Percentiles rank a stretch among this genome's conserved stretches.
Conservation (phyloP, 257 asterid species). For the Pogostemon cablin region DNA sequence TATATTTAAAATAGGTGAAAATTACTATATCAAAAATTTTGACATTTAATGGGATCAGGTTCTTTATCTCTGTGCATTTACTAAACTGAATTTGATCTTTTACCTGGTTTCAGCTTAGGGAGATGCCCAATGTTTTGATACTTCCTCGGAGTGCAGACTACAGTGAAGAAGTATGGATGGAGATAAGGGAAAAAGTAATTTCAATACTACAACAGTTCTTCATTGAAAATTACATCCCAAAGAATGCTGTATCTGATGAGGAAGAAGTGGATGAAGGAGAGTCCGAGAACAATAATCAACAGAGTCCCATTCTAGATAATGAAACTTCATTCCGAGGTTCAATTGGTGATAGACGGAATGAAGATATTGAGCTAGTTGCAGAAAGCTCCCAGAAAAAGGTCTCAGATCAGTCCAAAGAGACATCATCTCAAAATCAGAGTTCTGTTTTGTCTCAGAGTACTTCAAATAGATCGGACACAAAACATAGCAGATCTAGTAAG, state of each 20-base stretch:
- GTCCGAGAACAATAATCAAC: slow-evolving; percentile 53
- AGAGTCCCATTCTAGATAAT: slow-evolving; percentile 43
- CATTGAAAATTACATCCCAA: slow-evolving; percentile 71
- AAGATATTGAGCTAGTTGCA: slow-evolving; percentile 52
- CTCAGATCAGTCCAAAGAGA: slow-evolving; percentile 54
- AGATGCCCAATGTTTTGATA: slow-evolving; percentile 98
- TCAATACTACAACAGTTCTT: slow-evolving; percentile 81
- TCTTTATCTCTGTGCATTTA: neutral
- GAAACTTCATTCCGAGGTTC: slow-evolving; percentile 67
- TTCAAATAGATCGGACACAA: slow-evolving; percentile 69
- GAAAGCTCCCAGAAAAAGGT: slow-evolving; percentile 78
- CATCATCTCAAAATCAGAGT: slow-evolving; percentile 65
- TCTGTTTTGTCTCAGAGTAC: slow-evolving; percentile 60
- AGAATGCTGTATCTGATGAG: slow-evolving; percentile 81
- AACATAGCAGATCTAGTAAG: slow-evolving; percentile 92
- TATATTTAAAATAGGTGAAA: slow-evolving; percentile 4
- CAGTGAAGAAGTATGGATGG: slow-evolving; percentile 99
- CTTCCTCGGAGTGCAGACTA: slow-evolving; percentile 99
- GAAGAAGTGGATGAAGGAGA: slow-evolving; percentile 71
- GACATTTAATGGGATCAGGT: slow-evolving; percentile 9
- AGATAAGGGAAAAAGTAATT: slow-evolving; percentile 91
- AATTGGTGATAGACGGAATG: slow-evolving; percentile 50
- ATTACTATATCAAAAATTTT: neutral
- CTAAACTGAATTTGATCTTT: slow-evolving; percentile 26
- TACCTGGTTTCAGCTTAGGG: slow-evolving; percentile 68